Evolutionary conservation across 306 rosid genomes (phyloP), one percentile per base, ranked within the genome.

Genomic region (Dalbergia cochinchinensis): DNA sequence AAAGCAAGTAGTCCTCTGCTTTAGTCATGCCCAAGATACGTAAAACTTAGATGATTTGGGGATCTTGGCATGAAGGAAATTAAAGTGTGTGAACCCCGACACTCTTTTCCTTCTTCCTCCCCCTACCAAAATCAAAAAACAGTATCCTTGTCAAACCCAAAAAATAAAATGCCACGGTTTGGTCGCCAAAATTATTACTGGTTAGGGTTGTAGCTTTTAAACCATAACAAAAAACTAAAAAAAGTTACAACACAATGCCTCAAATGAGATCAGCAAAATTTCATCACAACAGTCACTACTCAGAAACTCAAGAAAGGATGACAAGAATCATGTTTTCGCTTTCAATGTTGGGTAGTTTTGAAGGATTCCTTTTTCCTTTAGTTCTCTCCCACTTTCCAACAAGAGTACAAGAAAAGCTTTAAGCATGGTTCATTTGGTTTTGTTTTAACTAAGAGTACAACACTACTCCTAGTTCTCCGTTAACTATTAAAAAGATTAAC

Each of bases 71-170:
- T 53, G 57, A 41, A 12, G 60, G 71, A 74, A 74, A 84, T 77
- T 41, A 74, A 84, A 81, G 88, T 33, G 61, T 42, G 77, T 45
- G 67, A 81, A n/a, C 67, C 44, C 64, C 74, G 37, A 69, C 74
- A 31, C 41, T 57, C 57, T 61, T 62, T 67, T 61, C 73, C 65
- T 26, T 66, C 31, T 45, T 11, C 18, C 58, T 3, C 31, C 5
- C 11, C 16, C 54, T 64, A n/a, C 51, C 15, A 57, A 41, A 67
- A 57, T 50, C 4, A 54, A 47, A 55, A 55, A 72, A 15, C 31
- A 42, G 9, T 51, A 19, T 15, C 11, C 4, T 76, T 53, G 37
- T 67, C 48, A 33, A 34, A 34, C 37, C 61, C 62, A 53, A 78
- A 78, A 74, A 35, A n/a, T n/a, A n/a, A n/a, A 6, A 35, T 41